Conservation (phyloP, 2,329 filamentous ascomycete species). For the Chaetomium sp. region DNA sequence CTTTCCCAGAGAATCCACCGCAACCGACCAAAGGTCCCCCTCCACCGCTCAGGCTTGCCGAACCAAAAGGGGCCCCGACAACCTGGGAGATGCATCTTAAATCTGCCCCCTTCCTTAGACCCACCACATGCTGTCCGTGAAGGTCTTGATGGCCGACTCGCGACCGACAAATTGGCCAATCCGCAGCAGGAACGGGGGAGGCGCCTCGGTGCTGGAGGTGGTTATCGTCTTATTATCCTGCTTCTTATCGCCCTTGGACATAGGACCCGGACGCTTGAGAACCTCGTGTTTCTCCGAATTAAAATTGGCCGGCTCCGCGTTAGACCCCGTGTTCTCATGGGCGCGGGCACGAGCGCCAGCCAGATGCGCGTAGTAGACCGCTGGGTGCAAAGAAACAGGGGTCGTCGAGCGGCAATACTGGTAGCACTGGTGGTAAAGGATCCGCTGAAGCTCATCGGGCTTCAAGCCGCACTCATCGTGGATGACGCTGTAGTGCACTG, state of each 20-base stretch:
- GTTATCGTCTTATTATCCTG: slow-evolving; percentile 21
- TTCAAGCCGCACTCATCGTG: slow-evolving; percentile 68
- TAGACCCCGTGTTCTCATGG: slow-evolving; percentile 55
- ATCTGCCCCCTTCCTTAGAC: slow-evolving; percentile 25
- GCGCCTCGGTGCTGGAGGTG: slow-evolving; percentile 11
- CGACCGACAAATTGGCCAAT: slow-evolving; percentile 19
- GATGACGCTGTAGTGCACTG: slow-evolving; percentile 87
- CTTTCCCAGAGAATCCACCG: not conserved
- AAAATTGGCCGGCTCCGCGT: slow-evolving; percentile 35
- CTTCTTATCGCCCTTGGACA: slow-evolving; percentile 25
- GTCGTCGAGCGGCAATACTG: slow-evolving; percentile 90
- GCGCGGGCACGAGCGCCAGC: slow-evolving; percentile 72
- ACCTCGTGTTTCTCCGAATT: slow-evolving; percentile 37
- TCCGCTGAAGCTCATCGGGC: slow-evolving; percentile 66
- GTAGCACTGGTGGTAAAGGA: slow-evolving; percentile 94
- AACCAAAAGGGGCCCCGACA: too few relatives aligned
- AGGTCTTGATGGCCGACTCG: slow-evolving; percentile 22
- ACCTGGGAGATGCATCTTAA: too few relatives aligned
- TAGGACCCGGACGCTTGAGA: slow-evolving; percentile 33
- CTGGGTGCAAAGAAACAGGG: slow-evolving; percentile 80
- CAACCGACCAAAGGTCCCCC: too few relatives aligned
- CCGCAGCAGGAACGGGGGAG: slow-evolving; percentile 25
- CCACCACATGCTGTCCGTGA: slow-evolving; percentile 40
- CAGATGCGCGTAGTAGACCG: slow-evolving; percentile 93
- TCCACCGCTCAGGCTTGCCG: not conserved